Base-by-base conservation (phyloP, 1,284 basidiomycete species). In the Sparassis latifolia region DNA sequence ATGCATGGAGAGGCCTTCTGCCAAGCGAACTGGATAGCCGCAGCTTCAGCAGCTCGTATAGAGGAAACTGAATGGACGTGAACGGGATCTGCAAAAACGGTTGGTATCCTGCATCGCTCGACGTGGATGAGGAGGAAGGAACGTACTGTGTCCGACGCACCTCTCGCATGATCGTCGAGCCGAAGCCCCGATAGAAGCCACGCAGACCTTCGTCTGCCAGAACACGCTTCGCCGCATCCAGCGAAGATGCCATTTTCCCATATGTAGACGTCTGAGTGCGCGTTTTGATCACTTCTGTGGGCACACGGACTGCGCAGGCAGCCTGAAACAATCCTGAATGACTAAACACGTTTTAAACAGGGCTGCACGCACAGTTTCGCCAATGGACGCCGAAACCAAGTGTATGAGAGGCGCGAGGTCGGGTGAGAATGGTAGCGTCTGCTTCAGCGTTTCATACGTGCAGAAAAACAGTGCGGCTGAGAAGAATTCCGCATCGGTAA, bases 11-110 rank as follows among this genome's bases (percentile, higher is more conserved):
- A 1, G 77, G 79, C 62, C 84, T 74, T 50, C 77, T 64, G 31
- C 75, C 67, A 6, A 82, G 58, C 29, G 62, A 69, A n/a, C 61
- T 58, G 0, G 87, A 81, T 5, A 88, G 65, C 33, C 75, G 73
- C 1, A 74, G 57, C 67, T 99, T 99, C 56, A 99, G 74, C 39
- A 81, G 75, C 70, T 99, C 97, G 64, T 98, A 99, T 29, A 99
- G 69, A 0, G 97, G 97, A 65, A 99, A 99, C 66, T 99, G 97
- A 29, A 99, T 76, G 9, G 93, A 96, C 1, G 96, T 97, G 73
- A 99, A 99, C 0, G 96, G 96, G 40, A 99, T 93, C 92, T 96
- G 54, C 30, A 51, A 29, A 33, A n/a, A 20, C n/a, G n/a, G n/a
- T n/a, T 12, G 4, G 12, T 45, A 44, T n/a, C 6, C 44, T 9